Percentiles rank a stretch among this genome's conserved stretches.
Conservation (phyloP, 208 protist genomes). For the Tritrichomonas foetus region DNA sequence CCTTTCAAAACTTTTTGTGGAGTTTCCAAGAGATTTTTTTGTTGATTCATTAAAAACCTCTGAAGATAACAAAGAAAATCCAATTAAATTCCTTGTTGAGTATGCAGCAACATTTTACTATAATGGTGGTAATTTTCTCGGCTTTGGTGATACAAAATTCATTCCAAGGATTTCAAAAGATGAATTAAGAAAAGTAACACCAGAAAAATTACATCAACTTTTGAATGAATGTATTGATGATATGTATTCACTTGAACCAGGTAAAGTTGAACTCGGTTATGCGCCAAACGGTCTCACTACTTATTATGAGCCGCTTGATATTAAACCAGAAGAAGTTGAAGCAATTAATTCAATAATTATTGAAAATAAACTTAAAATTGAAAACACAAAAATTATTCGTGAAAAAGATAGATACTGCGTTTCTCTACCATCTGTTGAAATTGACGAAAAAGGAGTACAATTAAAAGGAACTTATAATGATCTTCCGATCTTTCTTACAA, state of each 20-base stretch:
- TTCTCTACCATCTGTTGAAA: not conserved
- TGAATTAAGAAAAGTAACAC: not conserved
- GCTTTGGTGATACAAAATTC: conserved; percentile 36
- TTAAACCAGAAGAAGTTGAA: not conserved
- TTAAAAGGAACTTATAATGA: not conserved
- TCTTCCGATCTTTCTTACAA: not conserved
- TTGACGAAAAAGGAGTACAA: not conserved
- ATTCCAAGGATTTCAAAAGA: not conserved
- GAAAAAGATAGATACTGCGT: not conserved
- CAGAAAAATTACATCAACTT: not conserved
- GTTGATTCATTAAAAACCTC: not conserved
- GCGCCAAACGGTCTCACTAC: not conserved
- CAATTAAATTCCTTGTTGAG: not conserved
- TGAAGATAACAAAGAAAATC: not conserved
- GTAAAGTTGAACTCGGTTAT: not conserved
- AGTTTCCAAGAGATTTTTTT: not conserved
- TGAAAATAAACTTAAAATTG: not conserved
- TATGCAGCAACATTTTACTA: not conserved
- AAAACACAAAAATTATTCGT: not conserved
- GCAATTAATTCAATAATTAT: not conserved
- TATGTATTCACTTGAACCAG: not conserved
- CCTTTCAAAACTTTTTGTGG: not conserved
- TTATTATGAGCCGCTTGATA: not conserved
- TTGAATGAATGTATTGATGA: not conserved
- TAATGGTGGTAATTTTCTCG: conserved; percentile 7